Percentiles rank a stretch among this genome's conserved stretches.
Evolutionary conservation across 306 rosid genomes (phyloP).

Genomic region (Trifolium fragiferum): DNA sequence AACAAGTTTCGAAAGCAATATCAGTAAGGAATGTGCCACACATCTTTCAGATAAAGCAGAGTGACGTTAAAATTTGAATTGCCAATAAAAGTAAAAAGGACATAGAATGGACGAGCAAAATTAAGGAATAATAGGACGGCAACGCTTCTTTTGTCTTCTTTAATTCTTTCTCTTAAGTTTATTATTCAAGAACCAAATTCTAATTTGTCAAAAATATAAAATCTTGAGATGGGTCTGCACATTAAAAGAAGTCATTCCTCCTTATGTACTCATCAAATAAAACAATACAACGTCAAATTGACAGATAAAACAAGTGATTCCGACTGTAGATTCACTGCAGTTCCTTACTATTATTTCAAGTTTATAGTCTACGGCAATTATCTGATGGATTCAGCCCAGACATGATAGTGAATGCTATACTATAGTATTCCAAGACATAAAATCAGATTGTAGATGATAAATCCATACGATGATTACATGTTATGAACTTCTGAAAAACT

Average conservation of each 20-base stretch:
- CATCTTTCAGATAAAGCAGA: constrained; percentile 25
- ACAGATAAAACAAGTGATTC: no score
- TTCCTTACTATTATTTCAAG: no score
- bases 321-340: no score
- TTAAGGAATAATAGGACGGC: constrained; percentile 18
- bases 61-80: constrained; percentile 4
- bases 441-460: no score
- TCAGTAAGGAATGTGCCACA: constrained; percentile 21
- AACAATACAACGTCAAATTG: background rate
- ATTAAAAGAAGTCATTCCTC: constrained; percentile 8
- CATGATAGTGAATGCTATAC: no score
- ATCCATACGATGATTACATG: no score
- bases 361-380: no score
- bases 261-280: background rate
- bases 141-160: background rate
- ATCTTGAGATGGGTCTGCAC: constrained; percentile 1
- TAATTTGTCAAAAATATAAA: constrained; percentile 6
- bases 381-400: no score
- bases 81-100: background rate
- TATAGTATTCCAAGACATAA: no score
- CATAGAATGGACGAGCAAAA: constrained; percentile 7
- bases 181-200: background rate
- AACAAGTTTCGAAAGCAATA: constrained; percentile 38
- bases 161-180: constrained; percentile 1
- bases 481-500: no score